Conservation (phyloP, 176 grass and related monocot genomes). For the Chloris gayana region DNA sequence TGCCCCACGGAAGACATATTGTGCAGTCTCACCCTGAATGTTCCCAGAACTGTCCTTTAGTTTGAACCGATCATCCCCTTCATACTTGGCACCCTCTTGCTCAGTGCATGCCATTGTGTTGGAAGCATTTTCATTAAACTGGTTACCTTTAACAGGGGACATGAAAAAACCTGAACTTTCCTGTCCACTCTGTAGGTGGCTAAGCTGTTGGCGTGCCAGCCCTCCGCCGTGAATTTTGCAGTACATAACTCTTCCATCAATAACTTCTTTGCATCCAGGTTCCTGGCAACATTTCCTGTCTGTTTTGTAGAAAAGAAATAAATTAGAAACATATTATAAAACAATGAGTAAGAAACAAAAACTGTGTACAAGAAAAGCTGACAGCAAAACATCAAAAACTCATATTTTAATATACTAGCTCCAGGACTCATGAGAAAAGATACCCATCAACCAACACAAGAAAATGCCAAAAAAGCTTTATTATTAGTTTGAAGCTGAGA, state of each 20-base stretch:
- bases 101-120: conserved; percentile 30
- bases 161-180: conserved; percentile 32
- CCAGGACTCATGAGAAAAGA: neutral
- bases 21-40: neutral
- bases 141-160: conserved; percentile 28
- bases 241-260: conserved; percentile 32
- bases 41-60: conserved; percentile 40
- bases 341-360: neutral
- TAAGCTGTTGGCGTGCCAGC: conserved; percentile 28
- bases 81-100: conserved; percentile 42
- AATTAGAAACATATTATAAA: conserved; percentile 28
- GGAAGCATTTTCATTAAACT: conserved; percentile 25
- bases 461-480: conserved; percentile 17
- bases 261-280: conserved; percentile 44
- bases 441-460: neutral
- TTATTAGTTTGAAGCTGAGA: neutral
- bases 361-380: neutral
- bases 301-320: conserved; percentile 25
- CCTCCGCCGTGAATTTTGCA: conserved; percentile 34
- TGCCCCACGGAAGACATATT: conserved; percentile 23
- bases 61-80: conserved; percentile 36
- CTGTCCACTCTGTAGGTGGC: conserved; percentile 23
- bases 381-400: conserved; percentile 8
- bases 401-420: neutral
- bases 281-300: conserved; percentile 39